Evolutionary conservation across 192 early-diverging fungal species (phyloP).

Genomic region (Coemansia sp.): DNA sequence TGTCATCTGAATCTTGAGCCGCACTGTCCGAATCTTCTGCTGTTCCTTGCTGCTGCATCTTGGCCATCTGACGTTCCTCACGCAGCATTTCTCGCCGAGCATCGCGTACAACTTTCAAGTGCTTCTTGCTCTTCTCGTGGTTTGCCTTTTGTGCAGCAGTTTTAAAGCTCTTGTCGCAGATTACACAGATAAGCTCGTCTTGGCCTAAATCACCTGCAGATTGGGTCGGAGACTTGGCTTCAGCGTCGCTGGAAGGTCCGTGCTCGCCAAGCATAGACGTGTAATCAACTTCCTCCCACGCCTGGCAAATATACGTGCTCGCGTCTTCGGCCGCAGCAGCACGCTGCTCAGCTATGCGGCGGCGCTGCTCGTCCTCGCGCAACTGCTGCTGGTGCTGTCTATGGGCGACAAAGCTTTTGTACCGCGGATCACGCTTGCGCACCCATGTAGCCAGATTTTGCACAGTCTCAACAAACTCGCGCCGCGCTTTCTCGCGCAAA

Average conservation of each 20-base stretch:
- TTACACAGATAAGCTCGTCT: slow-evolving; percentile 74
- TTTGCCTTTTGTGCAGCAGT: slow-evolving; percentile 75
- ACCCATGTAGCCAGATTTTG: slow-evolving; percentile 74
- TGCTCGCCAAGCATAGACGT: slow-evolving; percentile 43
- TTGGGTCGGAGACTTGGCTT: slow-evolving; percentile 19
- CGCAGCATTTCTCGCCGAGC: slow-evolving; percentile 73
- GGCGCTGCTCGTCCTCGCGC: slow-evolving; percentile 61
- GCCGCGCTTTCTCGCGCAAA: slow-evolving; percentile 68
- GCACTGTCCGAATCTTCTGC: not conserved
- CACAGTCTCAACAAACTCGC: slow-evolving; percentile 75
- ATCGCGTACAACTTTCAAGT: slow-evolving; percentile 74
- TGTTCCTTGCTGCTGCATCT: slow-evolving; percentile 8
- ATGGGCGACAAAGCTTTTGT: slow-evolving; percentile 64
- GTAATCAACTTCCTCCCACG: slow-evolving; percentile 71
- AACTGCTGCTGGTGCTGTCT: slow-evolving; percentile 58
- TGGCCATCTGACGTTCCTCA: slow-evolving; percentile 59
- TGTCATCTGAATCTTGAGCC: not conserved
- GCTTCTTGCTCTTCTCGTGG: slow-evolving; percentile 87
- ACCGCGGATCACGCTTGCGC: slow-evolving; percentile 88
- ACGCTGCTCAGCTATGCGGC: slow-evolving; percentile 61
- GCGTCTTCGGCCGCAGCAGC: slow-evolving; percentile 55
- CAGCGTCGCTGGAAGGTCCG: slow-evolving; percentile 20
- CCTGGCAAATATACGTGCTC: slow-evolving; percentile 64
- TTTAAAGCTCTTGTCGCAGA: slow-evolving; percentile 88
- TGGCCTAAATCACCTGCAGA: slow-evolving; percentile 12